Base-by-base conservation (phyloP, 495 filamentous ascomycete species). In the Penicillium desertorum region DNA sequence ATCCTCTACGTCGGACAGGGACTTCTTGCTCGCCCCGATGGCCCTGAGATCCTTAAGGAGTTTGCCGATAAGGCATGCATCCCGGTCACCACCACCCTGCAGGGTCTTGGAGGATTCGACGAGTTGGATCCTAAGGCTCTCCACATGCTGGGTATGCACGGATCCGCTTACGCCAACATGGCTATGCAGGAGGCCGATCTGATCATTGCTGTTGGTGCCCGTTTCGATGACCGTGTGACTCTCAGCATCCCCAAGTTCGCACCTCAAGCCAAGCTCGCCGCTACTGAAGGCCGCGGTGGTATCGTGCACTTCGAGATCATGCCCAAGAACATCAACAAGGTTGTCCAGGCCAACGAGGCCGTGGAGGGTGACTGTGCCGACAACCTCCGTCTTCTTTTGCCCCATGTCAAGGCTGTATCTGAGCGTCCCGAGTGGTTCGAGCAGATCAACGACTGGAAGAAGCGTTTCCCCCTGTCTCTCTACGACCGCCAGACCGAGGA, bases 391-490 rank as follows among this genome's bases (percentile, higher is more conserved):
- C 68, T 81, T 19, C 86, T 97, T 37, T 62, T 96, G 14, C 90
- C 91, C 5, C 76, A 81, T 39, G 72, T 96, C 20, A 72, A 88
- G 44, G 39, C 74, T 22, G 85, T 87, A 62, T 45, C 72, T 16
- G 82, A 87, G 43, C 83, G 93, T 22, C 77, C 83, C 27, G 89
- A 87, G 61, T 98, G 93, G 93, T 93, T 96, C 61, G 80, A 74
- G 41, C 85, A 96, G 76, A 96, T 98, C 70, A 83, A 87, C 29
- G 83, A 83, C 63, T 98, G 94, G 93, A 96, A 96, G 78, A 70
- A 79, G 62, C 86, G 87, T 48, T 92, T 90, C 80, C 90, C 91
- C 6, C 86, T 92, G 62, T 81, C 79, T 9, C 71, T 76, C 44
- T 96, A 90, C 61, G 88, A 93, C 66, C 85, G 79, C 54, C 86